A percentile compares a stretch with the other conserved stretches of the same genome.
Evolutionary conservation across 148 eudicot genomes (phyloP).

Genomic region (Linanthus parryae): DNA sequence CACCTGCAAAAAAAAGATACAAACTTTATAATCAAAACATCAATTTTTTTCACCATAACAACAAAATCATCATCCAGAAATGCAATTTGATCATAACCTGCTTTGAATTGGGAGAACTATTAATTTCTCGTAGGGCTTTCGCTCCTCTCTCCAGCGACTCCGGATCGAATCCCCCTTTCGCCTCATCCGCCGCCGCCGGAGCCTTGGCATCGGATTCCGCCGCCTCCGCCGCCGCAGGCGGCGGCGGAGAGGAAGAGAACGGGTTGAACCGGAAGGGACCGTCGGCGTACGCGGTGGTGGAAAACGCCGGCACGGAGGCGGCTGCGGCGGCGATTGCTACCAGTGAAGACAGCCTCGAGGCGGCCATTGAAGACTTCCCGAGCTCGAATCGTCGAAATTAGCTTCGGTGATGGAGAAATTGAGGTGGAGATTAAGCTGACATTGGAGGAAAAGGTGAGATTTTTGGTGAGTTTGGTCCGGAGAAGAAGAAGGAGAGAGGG

Average conservation of each 20-base stretch:
- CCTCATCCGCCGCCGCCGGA: slow-evolving; percentile 36
- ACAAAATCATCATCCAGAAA: not conserved
- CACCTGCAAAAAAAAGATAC: slow-evolving; percentile 31
- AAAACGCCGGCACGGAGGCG: slow-evolving; percentile 26
- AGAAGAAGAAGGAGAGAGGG: not conserved
- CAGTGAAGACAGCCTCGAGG: slow-evolving; percentile 32
- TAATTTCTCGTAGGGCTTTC: slow-evolving; percentile 65
- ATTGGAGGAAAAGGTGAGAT: no score
- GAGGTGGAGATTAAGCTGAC: slow-evolving; percentile 2
- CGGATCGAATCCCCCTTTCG: slow-evolving; percentile 61
- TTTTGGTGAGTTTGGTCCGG: not conserved
- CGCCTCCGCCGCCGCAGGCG: slow-evolving; percentile 13
- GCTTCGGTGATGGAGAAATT: not conserved
- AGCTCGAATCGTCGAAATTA: not conserved
- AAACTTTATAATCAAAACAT: not conserved
- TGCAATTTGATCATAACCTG: slow-evolving; percentile 28
- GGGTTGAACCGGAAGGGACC: slow-evolving; percentile 45
- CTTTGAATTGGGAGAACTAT: slow-evolving; percentile 50
- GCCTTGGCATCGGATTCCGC: slow-evolving; percentile 17
- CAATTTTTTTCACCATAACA: not conserved
- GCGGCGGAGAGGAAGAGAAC: slow-evolving; percentile 27
- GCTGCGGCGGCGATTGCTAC: slow-evolving; percentile 42
- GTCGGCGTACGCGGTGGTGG: slow-evolving; percentile 47
- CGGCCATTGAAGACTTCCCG: slow-evolving; percentile 32
- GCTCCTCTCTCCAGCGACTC: slow-evolving; percentile 80